These are phyloP conservation scores for Tetracladium marchalianum DNA, from an alignment of 495 filamentous ascomycete species.

Conservation along the genomic window DNA sequence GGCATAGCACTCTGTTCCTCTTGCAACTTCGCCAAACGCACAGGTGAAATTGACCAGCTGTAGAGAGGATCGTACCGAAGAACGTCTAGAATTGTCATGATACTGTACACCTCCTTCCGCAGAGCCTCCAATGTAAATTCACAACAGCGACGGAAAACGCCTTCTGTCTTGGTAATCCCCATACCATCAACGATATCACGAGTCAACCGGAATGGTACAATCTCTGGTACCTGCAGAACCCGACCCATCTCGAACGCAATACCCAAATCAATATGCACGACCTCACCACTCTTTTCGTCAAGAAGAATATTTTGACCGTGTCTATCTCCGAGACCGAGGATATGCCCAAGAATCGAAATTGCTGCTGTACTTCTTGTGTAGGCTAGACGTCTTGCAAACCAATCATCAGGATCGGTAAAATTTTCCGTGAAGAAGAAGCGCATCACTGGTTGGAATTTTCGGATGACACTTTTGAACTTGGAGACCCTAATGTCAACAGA, in stretches of 20 bases:
- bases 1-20: constrained; percentile 37
- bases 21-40: constrained; percentile 58
- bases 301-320: constrained; percentile 96
- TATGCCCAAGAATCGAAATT: constrained; percentile 88
- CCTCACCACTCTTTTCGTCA: constrained; percentile 82
- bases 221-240: constrained; percentile 83
- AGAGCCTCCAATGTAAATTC: constrained; percentile 94
- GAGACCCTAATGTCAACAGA: constrained; percentile 60
- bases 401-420: constrained; percentile 89
- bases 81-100: constrained; percentile 95
- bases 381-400: constrained; percentile 77
- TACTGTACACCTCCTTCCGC: constrained; percentile 83
- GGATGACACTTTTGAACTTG: constrained; percentile 61
- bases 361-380: constrained; percentile 91
- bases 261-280: constrained; percentile 92
- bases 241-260: constrained; percentile 95
- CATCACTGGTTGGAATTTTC: constrained; percentile 87
- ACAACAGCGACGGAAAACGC: constrained; percentile 91
- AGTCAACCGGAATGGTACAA: constrained; percentile 92
- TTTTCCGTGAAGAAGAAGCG: constrained; percentile 94
- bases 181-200: constrained; percentile 94
- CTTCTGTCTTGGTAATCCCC: constrained; percentile 91
- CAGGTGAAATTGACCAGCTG: constrained; percentile 87
- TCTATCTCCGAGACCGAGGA: constrained; percentile 89
- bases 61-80: constrained; percentile 94